Conservation (phyloP, 1,139 yeast species). For the Magnusiomyces tetraspermus region DNA sequence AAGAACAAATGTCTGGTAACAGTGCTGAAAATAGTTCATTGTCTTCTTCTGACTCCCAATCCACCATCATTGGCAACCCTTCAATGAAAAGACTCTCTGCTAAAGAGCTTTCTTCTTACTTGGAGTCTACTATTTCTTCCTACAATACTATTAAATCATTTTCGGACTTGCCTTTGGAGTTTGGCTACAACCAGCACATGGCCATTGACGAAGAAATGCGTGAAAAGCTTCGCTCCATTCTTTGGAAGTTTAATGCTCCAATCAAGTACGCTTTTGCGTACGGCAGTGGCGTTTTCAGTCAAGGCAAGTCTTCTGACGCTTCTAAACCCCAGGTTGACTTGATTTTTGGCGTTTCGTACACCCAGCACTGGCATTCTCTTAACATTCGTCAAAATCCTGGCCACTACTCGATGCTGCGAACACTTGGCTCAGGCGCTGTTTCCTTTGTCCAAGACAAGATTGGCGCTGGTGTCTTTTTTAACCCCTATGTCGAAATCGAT, state of each 20-base stretch:
- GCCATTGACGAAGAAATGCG: constrained; percentile 39
- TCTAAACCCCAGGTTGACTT: constrained; percentile 68
- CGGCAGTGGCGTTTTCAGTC: constrained; percentile 90
- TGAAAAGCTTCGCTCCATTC: constrained; percentile 41
- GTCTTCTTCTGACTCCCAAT: background rate
- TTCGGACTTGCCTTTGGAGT: constrained; percentile 43
- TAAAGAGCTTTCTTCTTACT: constrained; percentile 15
- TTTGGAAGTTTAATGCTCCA: constrained; percentile 57
- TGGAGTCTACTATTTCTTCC: constrained; percentile 22
- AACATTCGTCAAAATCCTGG: constrained; percentile 56
- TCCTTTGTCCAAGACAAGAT: constrained; percentile 47
- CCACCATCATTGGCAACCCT: background rate
- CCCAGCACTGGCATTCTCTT: constrained; percentile 62
- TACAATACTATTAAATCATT: constrained; percentile 31
- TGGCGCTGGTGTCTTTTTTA: constrained; percentile 93
- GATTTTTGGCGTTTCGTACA: constrained; percentile 72
- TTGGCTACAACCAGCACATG: constrained; percentile 52
- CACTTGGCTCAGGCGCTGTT: constrained; percentile 51
- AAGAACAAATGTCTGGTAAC: background rate
- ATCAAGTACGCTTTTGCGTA: constrained; percentile 77
- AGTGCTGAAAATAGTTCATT: background rate
- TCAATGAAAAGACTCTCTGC: constrained; percentile 5
- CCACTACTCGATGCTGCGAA: constrained; percentile 66
- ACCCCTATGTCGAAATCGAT: constrained; percentile 68
- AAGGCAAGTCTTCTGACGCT: constrained; percentile 40